Conservation (phyloP, 1,139 yeast genomes). For the Blastobotrys elegans region DNA sequence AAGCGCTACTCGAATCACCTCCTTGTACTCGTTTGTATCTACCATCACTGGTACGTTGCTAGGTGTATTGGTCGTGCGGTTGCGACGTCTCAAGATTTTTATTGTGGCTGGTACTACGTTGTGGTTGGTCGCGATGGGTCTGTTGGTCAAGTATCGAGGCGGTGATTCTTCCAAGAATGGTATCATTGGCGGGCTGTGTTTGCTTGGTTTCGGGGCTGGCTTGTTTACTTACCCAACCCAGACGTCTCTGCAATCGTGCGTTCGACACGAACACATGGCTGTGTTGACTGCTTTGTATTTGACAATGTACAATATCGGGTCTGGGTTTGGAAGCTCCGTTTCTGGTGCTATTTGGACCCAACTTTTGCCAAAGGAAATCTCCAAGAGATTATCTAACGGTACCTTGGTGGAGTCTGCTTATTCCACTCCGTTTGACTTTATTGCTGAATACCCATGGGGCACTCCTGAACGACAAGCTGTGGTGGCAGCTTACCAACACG, state of each 20-base stretch:
- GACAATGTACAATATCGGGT: conserved; percentile 42
- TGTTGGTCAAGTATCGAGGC: conserved; percentile 55
- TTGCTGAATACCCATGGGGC: conserved; percentile 50
- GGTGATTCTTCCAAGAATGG: conserved; percentile 47
- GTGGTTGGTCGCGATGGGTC: conserved; percentile 57
- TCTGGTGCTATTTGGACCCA: conserved; percentile 49
- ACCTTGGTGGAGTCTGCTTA: conserved; percentile 48
- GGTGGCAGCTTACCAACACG: conserved; percentile 53
- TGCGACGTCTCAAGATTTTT: conserved; percentile 54
- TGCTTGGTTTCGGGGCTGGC: conserved; percentile 71
- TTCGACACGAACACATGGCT: conserved; percentile 49
- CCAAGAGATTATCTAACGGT: conserved; percentile 21
- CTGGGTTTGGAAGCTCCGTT: conserved; percentile 43
- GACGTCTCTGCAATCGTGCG: conserved; percentile 57
- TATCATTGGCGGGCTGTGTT: conserved; percentile 59
- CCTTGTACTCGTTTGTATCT: conserved; percentile 60
- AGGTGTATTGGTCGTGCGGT: conserved; percentile 45
- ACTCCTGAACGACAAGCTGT: conserved; percentile 53
- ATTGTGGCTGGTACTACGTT: conserved; percentile 51
- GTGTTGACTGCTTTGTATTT: conserved; percentile 41
- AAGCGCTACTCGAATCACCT: conserved; percentile 63
- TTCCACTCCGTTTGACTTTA: conserved; percentile 47
- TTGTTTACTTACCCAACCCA: conserved; percentile 64
- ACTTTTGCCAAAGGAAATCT: conserved; percentile 35
- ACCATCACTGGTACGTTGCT: conserved; percentile 57